phyloP scores from a whole-genome alignment of 2,329 filamentous ascomycete genomes.

The Pleomassaria siparia region DNA sequence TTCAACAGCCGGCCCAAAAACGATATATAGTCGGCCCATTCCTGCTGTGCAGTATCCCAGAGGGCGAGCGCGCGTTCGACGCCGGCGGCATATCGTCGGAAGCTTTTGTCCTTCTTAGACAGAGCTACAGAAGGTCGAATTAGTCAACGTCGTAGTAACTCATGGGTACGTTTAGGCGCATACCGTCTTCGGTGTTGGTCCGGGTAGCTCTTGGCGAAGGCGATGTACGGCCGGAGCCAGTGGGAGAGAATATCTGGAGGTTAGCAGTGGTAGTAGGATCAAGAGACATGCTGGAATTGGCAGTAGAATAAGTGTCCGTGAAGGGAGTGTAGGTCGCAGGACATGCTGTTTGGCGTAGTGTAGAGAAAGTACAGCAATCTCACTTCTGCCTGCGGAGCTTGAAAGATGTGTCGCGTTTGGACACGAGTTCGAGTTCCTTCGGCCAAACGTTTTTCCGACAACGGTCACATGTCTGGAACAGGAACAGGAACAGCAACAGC shows the following conservation, averaged over 20 bases:
- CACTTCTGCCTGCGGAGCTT: constrained; percentile 16
- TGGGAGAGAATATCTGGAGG: constrained; percentile 61
- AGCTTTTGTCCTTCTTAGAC: constrained; percentile 65
- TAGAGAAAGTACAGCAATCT: constrained; percentile 4
- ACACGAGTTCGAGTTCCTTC: constrained; percentile 16
- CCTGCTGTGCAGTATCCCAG: constrained; percentile 90
- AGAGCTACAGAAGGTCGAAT: constrained; percentile 53
- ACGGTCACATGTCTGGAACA: constrained; percentile 12
- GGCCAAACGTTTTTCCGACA: neutral
- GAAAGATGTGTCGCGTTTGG: constrained; percentile 15
- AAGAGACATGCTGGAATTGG: constrained; percentile 41
- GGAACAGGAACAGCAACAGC: too few species aligned
- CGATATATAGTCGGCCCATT: constrained; percentile 99
- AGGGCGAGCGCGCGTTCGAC: constrained; percentile 85
- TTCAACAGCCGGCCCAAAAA: constrained; percentile 90
- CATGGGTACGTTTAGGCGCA: constrained; percentile 34
- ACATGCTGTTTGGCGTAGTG: constrained; percentile 30
- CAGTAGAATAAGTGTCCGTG: constrained; percentile 18
- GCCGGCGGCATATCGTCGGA: constrained; percentile 84
- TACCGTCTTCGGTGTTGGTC: constrained; percentile 76
- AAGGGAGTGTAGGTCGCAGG: constrained; percentile 17
- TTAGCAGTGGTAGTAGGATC: constrained; percentile 40
- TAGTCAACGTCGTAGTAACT: constrained; percentile 11
- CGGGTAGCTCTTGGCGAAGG: constrained; percentile 76
- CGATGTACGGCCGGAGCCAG: constrained; percentile 80